phyloP scores from a whole-genome alignment of 2,329 filamentous ascomycete genomes.

The Colletotrichum godetiae region DNA sequence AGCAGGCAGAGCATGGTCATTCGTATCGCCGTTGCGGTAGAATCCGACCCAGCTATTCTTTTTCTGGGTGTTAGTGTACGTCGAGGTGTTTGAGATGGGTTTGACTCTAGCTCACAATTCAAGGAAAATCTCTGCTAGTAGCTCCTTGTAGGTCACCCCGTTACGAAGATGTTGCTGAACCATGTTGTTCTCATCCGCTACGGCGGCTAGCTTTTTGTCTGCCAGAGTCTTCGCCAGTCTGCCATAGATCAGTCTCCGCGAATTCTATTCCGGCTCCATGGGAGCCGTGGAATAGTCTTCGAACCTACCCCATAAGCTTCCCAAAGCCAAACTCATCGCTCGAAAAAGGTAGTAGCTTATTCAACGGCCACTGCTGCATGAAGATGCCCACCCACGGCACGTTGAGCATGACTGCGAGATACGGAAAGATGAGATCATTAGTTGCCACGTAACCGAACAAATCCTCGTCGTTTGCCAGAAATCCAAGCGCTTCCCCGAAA shows the following conservation, averaged over 20 bases:
- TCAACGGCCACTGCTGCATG: slow-evolving; percentile 36
- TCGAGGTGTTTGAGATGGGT: neutral
- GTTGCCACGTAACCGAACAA: slow-evolving; percentile 38
- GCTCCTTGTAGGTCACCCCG: slow-evolving; percentile 41
- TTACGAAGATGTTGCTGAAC: slow-evolving; percentile 42
- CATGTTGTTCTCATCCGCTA: slow-evolving; percentile 43
- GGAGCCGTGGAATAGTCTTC: accelerated
- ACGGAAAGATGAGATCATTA: slow-evolving; percentile 27
- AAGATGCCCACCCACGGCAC: slow-evolving; percentile 39
- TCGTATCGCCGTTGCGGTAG: slow-evolving; percentile 51
- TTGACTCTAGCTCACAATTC: slow-evolving; percentile 21
- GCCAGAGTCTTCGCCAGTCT: slow-evolving; percentile 43
- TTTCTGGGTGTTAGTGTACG: neutral
- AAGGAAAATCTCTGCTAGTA: slow-evolving; percentile 40
- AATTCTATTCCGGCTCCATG: too few species aligned
- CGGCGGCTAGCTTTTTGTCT: slow-evolving; percentile 39
- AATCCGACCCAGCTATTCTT: slow-evolving; percentile 49
- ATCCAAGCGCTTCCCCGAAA: slow-evolving; percentile 43
- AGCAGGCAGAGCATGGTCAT: slow-evolving; percentile 62
- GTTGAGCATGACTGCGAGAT: slow-evolving; percentile 37
- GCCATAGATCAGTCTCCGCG: neutral
- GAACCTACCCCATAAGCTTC: slow-evolving; percentile 38
- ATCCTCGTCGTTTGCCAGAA: slow-evolving; percentile 39
- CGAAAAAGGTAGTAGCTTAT: slow-evolving; percentile 39
- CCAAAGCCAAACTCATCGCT: slow-evolving; percentile 50